These are phyloP conservation scores for Phytophthora pisi DNA, from an alignment of 352 stramenopile species.

Conservation along the genomic window DNA sequence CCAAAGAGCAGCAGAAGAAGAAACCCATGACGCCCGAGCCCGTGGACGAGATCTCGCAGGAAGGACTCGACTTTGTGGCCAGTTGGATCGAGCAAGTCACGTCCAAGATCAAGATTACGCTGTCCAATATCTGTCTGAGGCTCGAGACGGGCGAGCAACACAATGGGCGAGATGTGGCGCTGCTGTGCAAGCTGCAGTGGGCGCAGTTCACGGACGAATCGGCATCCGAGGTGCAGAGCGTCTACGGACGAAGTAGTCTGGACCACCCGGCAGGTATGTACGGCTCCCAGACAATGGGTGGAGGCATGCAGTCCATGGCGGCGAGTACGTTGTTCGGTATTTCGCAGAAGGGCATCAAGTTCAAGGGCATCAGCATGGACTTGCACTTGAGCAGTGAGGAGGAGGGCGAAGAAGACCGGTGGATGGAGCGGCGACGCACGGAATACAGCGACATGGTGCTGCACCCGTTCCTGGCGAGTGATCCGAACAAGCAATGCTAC, in stretches of 20 bases:
- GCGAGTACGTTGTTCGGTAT: conserved; percentile 83
- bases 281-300: conserved; percentile 38
- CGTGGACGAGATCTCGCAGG: conserved; percentile 81
- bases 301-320: conserved; percentile 76
- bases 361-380: conserved; percentile 83
- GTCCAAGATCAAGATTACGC: conserved; percentile 90
- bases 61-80: conserved; percentile 90
- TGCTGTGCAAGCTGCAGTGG: conserved; percentile 82
- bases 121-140: conserved; percentile 85
- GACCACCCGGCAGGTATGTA: conserved; percentile 37
- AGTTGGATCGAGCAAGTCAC: conserved; percentile 92
- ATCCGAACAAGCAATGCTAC: conserved; percentile 71
- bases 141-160: conserved; percentile 72
- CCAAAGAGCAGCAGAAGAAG: conserved; percentile 17
- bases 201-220: conserved; percentile 87
- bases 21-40: conserved; percentile 39
- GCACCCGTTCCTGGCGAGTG: conserved; percentile 74
- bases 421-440: conserved; percentile 31
- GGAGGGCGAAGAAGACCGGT: conserved; percentile 42
- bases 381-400: conserved; percentile 71
- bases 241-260: conserved; percentile 59
- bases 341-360: conserved; percentile 87
- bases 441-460: conserved; percentile 49
- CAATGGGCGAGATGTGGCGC: conserved; percentile 65
- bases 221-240: conserved; percentile 72